A percentile compares a stretch with the other conserved stretches of the same genome.
phyloP scores from a whole-genome alignment of 2,329 filamentous ascomycete genomes.

The Stylonectria norvegica region DNA sequence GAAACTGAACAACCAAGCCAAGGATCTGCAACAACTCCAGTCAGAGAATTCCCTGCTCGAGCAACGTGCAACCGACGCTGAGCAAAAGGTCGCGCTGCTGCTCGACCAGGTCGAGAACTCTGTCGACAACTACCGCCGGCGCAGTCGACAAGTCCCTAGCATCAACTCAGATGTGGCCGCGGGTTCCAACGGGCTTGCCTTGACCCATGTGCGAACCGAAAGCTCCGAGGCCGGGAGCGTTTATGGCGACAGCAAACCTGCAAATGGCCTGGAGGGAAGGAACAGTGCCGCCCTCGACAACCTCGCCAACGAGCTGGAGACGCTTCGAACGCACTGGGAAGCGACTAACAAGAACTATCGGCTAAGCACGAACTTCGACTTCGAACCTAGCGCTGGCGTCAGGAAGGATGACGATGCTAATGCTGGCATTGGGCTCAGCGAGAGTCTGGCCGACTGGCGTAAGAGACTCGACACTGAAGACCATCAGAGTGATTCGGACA shows the following conservation, averaged over 20 bases:
- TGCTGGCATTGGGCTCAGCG: slow-evolving; percentile 53
- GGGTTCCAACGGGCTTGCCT: slow-evolving; percentile 34
- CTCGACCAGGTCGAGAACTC: slow-evolving; percentile 92
- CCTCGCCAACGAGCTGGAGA: slow-evolving; percentile 87
- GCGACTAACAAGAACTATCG: slow-evolving; percentile 94
- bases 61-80: slow-evolving; percentile 80
- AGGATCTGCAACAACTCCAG: slow-evolving; percentile 76
- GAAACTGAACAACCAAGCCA: slow-evolving; percentile 57
- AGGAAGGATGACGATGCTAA: slow-evolving; percentile 45
- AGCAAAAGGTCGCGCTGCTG: slow-evolving; percentile 87
- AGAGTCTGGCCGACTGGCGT: slow-evolving; percentile 75
- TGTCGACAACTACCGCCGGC: slow-evolving; percentile 90
- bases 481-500: slow-evolving; percentile 29
- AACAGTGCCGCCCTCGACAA: slow-evolving; percentile 76
- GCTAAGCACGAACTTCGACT: slow-evolving; percentile 84
- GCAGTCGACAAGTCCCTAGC: slow-evolving; percentile 56
- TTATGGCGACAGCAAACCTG: slow-evolving; percentile 54
- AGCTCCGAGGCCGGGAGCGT: slow-evolving; percentile 61
- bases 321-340: slow-evolving; percentile 88
- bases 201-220: slow-evolving; percentile 49
- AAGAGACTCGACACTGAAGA: slow-evolving; percentile 64
- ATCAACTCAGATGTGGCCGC: slow-evolving; percentile 45
- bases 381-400: slow-evolving; percentile 52
- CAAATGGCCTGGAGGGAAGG: slow-evolving; percentile 45
- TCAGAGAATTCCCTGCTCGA: slow-evolving; percentile 80